A percentile compares a stretch with the other conserved stretches of the same genome.
Evolutionary conservation across 768 basidiomycete species (phyloP).

Genomic region (Russula sp.): DNA sequence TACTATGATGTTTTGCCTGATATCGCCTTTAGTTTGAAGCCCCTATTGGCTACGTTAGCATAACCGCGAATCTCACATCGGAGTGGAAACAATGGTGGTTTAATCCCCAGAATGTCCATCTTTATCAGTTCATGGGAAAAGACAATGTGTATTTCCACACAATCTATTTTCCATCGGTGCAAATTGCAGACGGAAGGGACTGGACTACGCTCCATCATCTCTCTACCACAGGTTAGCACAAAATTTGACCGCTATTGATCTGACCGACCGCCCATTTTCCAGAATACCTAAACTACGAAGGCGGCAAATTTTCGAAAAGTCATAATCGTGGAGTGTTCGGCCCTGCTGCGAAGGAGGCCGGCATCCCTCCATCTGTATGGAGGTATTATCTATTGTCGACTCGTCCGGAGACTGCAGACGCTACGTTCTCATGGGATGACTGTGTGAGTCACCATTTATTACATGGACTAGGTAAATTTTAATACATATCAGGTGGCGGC

Average conservation of each 20-base stretch:
- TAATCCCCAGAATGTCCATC: slow-evolving; percentile 76
- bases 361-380: slow-evolving; percentile 92
- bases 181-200: slow-evolving; percentile 79
- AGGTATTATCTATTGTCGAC: slow-evolving; percentile 91
- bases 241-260: neutral
- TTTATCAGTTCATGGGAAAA: slow-evolving; percentile 99
- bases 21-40: slow-evolving; percentile 72
- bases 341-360: slow-evolving; percentile 87
- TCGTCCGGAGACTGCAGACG: slow-evolving; percentile 87
- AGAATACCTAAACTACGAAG: slow-evolving; percentile 98
- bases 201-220: slow-evolving; percentile 95
- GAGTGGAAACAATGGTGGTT: slow-evolving; percentile 99
- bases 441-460: slow-evolving; percentile 49
- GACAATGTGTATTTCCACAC: slow-evolving; percentile 99
- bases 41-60: slow-evolving; percentile 93
- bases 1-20: neutral
- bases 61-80: slow-evolving; percentile 89
- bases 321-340: slow-evolving; percentile 96
- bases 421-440: slow-evolving; percentile 95
- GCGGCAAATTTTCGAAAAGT: slow-evolving; percentile 98
- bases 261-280: neutral
- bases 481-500: slow-evolving; percentile 56
- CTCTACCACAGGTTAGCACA: slow-evolving; percentile 77
- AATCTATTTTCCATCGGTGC: slow-evolving; percentile 86
- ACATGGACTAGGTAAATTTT: neutral